phyloP scores from a whole-genome alignment of 345 rosid species.

The Turritis glabra region DNA sequence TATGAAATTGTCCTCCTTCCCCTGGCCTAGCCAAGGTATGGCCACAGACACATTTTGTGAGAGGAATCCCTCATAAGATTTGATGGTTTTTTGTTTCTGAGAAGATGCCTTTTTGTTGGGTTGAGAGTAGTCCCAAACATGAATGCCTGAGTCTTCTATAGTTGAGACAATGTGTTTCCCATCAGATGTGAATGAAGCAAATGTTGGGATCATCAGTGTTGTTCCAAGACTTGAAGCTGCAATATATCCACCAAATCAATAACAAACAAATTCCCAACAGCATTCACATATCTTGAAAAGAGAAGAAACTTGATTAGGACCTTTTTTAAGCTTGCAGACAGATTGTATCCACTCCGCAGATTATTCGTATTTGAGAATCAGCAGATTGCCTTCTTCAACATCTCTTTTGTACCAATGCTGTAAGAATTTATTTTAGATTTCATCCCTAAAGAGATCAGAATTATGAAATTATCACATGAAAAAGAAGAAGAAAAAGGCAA shows the following conservation, averaged over 20 bases:
- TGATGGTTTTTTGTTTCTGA: conserved; percentile 42
- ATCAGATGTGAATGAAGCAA: conserved; percentile 67
- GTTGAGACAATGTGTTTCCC: conserved; percentile 73
- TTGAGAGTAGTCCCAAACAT: conserved; percentile 58
- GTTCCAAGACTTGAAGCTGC: conserved; percentile 52
- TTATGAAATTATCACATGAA: background rate
- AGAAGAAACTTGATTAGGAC: conserved; percentile 30
- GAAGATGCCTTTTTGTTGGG: conserved; percentile 40
- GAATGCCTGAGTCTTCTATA: conserved; percentile 60
- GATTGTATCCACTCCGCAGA: conserved; percentile 48
- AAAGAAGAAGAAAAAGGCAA: background rate
- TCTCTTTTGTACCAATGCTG: too few species aligned
- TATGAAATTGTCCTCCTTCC: conserved; percentile 38
- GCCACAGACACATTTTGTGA: conserved; percentile 61
- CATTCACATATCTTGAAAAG: background rate
- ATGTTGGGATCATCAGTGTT: conserved; percentile 53
- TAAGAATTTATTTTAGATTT: background rate
- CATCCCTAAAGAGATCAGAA: background rate
- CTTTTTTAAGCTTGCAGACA: conserved; percentile 64
- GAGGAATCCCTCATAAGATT: conserved; percentile 56
- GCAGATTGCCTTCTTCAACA: too few species aligned
- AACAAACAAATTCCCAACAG: background rate
- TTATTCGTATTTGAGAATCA: conserved; percentile 64
- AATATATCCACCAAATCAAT: conserved; percentile 10
- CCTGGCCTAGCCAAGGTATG: conserved; percentile 65